phyloP scores from a whole-genome alignment of 768 basidiomycete genomes.

The Lactifluus volemus region DNA sequence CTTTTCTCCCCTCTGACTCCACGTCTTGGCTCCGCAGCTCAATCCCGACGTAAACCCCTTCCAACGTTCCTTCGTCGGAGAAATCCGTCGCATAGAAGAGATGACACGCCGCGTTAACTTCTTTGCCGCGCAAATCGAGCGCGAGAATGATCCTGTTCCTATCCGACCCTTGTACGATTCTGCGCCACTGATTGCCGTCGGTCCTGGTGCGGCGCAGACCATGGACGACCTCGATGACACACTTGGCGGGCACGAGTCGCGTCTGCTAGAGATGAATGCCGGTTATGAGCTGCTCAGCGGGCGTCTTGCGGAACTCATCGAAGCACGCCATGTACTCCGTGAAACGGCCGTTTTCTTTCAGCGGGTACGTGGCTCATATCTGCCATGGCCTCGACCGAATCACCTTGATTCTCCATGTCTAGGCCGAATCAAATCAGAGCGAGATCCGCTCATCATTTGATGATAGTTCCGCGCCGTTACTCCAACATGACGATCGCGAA shows the following conservation, averaged over 20 bases:
- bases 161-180: conserved; percentile 83
- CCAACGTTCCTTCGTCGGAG: conserved; percentile 95
- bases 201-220: conserved; percentile 86
- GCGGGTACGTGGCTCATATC: conserved; percentile 40
- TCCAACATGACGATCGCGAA: conserved; percentile 86
- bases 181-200: conserved; percentile 78
- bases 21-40: conserved; percentile 41
- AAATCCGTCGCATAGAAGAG: conserved; percentile 91
- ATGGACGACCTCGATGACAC: conserved; percentile 90
- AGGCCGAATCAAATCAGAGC: conserved; percentile 72
- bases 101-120: conserved; percentile 93
- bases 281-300: conserved; percentile 86
- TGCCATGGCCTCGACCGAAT: background rate
- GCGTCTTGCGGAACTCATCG: conserved; percentile 76
- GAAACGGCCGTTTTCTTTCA: conserved; percentile 98
- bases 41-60: conserved; percentile 95
- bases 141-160: conserved; percentile 74
- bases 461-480: conserved; percentile 81
- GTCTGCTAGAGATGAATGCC: conserved; percentile 84
- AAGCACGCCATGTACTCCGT: conserved; percentile 87
- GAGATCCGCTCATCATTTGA: conserved; percentile 88
- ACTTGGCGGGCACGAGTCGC: conserved; percentile 76
- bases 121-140: conserved; percentile 77
- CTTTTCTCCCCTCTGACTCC: background rate
- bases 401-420: background rate